Evolutionary conservation across 306 rosid genomes (phyloP), one percentile per base, ranked within the genome.

Genomic region (Argentina anserina): DNA sequence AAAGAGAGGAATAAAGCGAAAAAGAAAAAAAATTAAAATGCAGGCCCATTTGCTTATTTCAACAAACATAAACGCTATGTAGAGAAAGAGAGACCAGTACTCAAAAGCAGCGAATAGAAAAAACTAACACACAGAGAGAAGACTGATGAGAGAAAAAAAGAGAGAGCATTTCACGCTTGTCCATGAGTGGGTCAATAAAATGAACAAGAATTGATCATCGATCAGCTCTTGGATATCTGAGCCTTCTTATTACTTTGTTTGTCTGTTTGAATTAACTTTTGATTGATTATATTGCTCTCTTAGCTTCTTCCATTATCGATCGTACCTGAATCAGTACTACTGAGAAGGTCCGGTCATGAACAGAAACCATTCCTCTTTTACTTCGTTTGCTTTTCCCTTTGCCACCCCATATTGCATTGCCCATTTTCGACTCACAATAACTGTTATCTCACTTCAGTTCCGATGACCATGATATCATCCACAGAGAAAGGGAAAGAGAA

Each of bases 151-250:
- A 14, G 76, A 49, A 52, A 73, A 69, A 29, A 47, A 55, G 62
- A 55, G 21, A 12, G 45, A 80, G 9, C 41, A 61, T 46, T 26
- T 59, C 81, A 76, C 80, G 75, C 63, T 53, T n/a, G 56, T 79
- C 79, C 60, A 83, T 10, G 75, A 45, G 79, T 74, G 72, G 74
- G 76, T 73, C 85, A 58, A 55, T 79, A 73, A 73, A 70, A 77
- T 67, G 83, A 68, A 66, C 72, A 49, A 49, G 31, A 67, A 67
- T 49, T 25, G 59, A 46, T 75, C 76, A 63, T 28, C 49, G 28
- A 3, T 9, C 31, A 45, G 26, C 49, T 26, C 86, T 52, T 90
- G 90, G 84, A 82, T 74, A 86, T 86, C 88, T 81, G 90, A 78
- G 86, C 93, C 85, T 1, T 23, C 3, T 47, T 70, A 25, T 43